Base-by-base conservation (phyloP, 2,329 filamentous ascomycete species). In the Fusarium phyllophilum region DNA sequence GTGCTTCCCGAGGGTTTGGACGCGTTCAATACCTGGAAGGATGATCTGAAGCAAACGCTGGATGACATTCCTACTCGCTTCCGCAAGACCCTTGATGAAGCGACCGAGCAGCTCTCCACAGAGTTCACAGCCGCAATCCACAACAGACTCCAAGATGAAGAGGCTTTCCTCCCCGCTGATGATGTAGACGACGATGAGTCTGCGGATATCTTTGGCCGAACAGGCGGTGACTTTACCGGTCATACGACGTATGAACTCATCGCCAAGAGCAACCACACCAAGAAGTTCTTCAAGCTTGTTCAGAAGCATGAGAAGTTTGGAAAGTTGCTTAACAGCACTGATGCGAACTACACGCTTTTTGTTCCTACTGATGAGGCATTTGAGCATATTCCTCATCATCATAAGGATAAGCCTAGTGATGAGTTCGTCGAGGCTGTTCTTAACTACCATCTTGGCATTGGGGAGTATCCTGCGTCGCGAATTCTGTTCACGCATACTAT, bases 161-260 rank as follows among this genome's bases (percentile, higher is more conserved):
- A 73, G 1, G 29, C 17, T 5, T 65, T 71, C 15, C 33, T 68
- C n/a, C 42, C 48, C 2, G 26, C 44, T 6, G 63, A 52, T 18
- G 24, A 52, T 13, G 46, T 41, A 18, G 45, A 36, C 8, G 49
- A 72, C 5, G 39, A 26, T 26, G 26, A 57, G 17, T 33, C 17
- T 20, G 54, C 46, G 6, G 42, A 56, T 12, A 63, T 62, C 8
- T 48, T 70, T 24, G 58, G 71, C 6, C 31, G 57, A 51, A 58
- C 64, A 58, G 67, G 75, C 20, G 75, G 80, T 41, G 74, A 81
- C n/a, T 84, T 84, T 70, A 85, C 89, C 11, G 92, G 94, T 79
- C 83, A 88, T 79, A 97, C 94, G 26, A 89, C 97, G 49, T 97
- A 95, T 82, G 86, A 97, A 82, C 84, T 95, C 68, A 94, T 97